phyloP scores from a whole-genome alignment of 2,329 filamentous ascomycete genomes.

The Lecanosticta acicola region DNA sequence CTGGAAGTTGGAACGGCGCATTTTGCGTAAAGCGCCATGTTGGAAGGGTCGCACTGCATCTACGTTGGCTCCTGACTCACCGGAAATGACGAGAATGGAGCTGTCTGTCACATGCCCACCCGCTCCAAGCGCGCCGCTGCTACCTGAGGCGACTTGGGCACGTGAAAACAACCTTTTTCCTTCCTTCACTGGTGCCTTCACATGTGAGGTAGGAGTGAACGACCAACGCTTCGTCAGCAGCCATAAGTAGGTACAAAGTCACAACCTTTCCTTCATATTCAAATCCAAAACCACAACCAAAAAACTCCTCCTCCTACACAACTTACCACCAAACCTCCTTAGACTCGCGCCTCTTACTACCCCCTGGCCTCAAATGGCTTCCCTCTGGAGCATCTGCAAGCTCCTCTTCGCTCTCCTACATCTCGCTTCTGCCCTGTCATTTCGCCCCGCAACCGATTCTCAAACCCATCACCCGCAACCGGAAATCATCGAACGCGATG shows the following conservation, averaged over 20 bases:
- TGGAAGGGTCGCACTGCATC: neutral
- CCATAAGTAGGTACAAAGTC: no score
- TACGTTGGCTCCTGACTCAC: neutral
- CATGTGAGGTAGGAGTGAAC: neutral
- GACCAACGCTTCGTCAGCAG: neutral
- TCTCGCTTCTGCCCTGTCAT: no score
- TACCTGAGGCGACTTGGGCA: neutral
- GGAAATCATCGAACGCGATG: conserved; percentile 21
- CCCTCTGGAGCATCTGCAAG: no score
- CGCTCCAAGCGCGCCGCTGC: neutral
- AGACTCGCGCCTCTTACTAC: no score
- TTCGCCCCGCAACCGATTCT: neutral
- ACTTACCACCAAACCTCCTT: no score
- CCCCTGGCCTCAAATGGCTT: no score
- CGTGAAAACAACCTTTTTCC: neutral
- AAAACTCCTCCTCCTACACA: no score
- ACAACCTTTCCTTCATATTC: no score
- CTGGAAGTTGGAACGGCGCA: neutral
- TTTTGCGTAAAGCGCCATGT: neutral
- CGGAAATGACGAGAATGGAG: neutral
- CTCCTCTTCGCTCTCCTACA: no score
- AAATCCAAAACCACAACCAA: no score
- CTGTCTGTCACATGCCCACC: neutral
- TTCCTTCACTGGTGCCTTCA: no score
- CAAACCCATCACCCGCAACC: neutral